Percentiles rank a stretch among this genome's conserved stretches.
phyloP scores from a whole-genome alignment of 2,329 filamentous ascomycete species.

The Mycosphaerella sp. region DNA sequence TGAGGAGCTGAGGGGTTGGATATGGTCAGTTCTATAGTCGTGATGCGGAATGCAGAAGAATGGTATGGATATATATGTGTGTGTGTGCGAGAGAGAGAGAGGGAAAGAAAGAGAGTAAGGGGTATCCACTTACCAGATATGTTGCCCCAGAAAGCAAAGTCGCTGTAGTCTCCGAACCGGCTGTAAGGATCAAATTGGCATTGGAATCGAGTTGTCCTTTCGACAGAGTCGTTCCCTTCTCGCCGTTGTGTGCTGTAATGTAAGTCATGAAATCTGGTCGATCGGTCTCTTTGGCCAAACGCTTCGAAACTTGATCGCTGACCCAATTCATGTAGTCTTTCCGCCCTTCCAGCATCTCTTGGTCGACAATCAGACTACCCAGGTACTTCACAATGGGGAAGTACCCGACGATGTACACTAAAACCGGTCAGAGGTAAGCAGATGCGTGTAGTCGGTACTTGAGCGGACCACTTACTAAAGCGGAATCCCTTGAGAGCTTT shows the following conservation, averaged over 20 bases:
- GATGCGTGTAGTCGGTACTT: background rate
- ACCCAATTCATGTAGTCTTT: conserved; percentile 25
- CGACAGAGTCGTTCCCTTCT: conserved; percentile 23
- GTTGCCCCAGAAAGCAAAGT: conserved; percentile 40
- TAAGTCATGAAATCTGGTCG: conserved; percentile 45
- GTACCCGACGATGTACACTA: conserved; percentile 25
- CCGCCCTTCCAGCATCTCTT: conserved; percentile 18
- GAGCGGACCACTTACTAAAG: conserved; percentile 6
- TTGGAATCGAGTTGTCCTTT: conserved; percentile 33
- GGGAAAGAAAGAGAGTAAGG: too few relatives aligned
- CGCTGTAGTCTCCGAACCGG: conserved; percentile 49
- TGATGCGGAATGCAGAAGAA: too few relatives aligned
- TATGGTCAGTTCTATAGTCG: background rate
- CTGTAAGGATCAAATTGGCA: conserved; percentile 46
- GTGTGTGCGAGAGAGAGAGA: too few relatives aligned
- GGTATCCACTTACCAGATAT: conserved; percentile 33
- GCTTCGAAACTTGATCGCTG: conserved; percentile 24
- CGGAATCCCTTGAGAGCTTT: conserved; percentile 26
- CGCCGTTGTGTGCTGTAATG: conserved; percentile 42
- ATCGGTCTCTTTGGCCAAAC: conserved; percentile 29
- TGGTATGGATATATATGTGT: too few relatives aligned
- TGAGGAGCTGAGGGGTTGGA: conserved; percentile 30
- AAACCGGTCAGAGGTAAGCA: background rate
- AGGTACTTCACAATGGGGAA: conserved; percentile 25
- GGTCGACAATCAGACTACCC: conserved; percentile 21